These are phyloP conservation scores for Panaeolus papilionaceus DNA, from an alignment of 768 basidiomycete species.

Conservation along the genomic window DNA sequence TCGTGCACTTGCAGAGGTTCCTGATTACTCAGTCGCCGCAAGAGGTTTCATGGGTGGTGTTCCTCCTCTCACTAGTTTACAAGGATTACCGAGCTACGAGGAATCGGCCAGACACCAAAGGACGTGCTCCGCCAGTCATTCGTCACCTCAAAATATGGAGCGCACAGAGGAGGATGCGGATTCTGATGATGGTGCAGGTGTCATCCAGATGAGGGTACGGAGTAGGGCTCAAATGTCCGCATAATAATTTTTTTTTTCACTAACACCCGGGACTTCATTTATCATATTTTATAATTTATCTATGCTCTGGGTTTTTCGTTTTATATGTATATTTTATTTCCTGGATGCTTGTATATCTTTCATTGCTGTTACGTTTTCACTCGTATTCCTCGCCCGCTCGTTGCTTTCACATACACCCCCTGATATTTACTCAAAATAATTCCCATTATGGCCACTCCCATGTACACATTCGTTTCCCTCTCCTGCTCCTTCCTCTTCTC, in stretches of 20 bases:
- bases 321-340: background rate
- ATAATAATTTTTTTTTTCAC: background rate
- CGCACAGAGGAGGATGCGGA: background rate
- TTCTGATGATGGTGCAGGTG: constrained; percentile 1
- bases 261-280: background rate
- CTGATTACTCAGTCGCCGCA: constrained; percentile 84
- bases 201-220: background rate
- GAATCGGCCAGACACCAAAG: constrained; percentile 50
- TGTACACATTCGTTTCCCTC: background rate
- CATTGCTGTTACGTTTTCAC: background rate
- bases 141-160: background rate
- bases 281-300: background rate
- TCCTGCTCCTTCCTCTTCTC: background rate
- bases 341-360: constrained; percentile 2
- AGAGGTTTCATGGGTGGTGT: constrained; percentile 92
- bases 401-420: background rate
- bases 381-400: background rate
- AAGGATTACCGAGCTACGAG: constrained; percentile 87
- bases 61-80: constrained; percentile 79
- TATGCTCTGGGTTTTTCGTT: constrained; percentile 1
- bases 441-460: background rate
- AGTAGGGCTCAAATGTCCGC: background rate
- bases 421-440: background rate
- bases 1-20: constrained; percentile 77
- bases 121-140: background rate